These are phyloP conservation scores for Trichopus zeylanicus DNA, from an alignment of 116 monocot species.

Conservation along the genomic window DNA sequence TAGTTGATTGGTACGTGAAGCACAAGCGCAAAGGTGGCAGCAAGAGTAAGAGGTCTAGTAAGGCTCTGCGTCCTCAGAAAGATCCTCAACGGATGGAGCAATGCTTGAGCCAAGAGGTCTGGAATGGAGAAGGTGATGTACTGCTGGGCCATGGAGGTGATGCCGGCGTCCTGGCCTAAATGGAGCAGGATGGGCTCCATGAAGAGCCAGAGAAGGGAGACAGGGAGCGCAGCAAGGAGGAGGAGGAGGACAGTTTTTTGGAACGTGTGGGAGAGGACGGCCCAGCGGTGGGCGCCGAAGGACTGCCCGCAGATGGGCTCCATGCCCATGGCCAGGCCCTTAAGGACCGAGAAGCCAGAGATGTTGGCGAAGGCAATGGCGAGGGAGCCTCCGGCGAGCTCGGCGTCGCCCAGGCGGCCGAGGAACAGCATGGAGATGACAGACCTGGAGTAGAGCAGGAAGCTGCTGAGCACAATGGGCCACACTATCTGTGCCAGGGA, in stretches of 20 bases:
- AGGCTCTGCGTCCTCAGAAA: conserved; percentile 37
- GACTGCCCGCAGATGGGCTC: conserved; percentile 61
- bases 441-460: conserved; percentile 39
- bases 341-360: conserved; percentile 37
- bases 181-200: conserved; percentile 25
- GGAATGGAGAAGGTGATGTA: conserved; percentile 44
- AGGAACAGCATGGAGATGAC: conserved; percentile 43
- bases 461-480: conserved; percentile 33
- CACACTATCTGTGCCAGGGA: conserved; percentile 12
- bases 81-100: conserved; percentile 37
- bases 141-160: conserved; percentile 19
- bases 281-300: conserved; percentile 21
- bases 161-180: conserved; percentile 27
- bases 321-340: conserved; percentile 32
- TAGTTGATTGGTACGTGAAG: conserved; percentile 20
- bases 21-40: conserved; percentile 14
- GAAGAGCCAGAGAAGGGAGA: conserved; percentile 35
- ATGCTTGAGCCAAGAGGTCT: conserved; percentile 31
- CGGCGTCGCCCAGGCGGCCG: conserved; percentile 32
- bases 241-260: conserved; percentile 44
- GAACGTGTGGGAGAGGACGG: conserved; percentile 26
- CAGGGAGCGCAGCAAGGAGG: conserved; percentile 24
- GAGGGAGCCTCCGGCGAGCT: conserved; percentile 49
- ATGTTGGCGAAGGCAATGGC: conserved; percentile 50
- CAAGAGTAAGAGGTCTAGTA: conserved; percentile 25